These are phyloP conservation scores for Ligustrum vulgare DNA, from an alignment of 257 asterid genomes.

Conservation along the genomic window DNA sequence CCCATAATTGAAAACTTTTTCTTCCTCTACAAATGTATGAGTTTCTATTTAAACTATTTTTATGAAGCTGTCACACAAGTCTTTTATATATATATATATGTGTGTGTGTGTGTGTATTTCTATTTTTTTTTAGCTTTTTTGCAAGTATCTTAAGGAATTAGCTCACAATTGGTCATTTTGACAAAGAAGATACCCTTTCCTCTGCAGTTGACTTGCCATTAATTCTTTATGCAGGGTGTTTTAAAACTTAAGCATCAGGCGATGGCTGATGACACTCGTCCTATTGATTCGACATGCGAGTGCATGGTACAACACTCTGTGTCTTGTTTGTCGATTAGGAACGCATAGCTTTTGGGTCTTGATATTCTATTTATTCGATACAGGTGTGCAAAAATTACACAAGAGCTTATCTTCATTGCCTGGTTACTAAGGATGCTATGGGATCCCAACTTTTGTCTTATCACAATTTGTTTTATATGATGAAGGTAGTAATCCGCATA, in stretches of 20 bases:
- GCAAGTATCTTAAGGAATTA: neutral
- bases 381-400: slow-evolving; percentile 90
- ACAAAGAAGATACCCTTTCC: neutral
- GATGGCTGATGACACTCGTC: slow-evolving; percentile 81
- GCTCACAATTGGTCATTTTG: neutral
- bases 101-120: no score
- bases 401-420: slow-evolving; percentile 92
- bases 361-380: slow-evolving; percentile 11
- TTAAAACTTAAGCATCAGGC: slow-evolving; percentile 78
- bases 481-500: slow-evolving; percentile 54
- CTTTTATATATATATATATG: no score
- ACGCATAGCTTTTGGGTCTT: neutral
- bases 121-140: neutral
- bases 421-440: slow-evolving; percentile 96
- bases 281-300: slow-evolving; percentile 72
- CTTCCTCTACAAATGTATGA: no score
- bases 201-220: neutral
- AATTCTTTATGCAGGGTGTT: slow-evolving; percentile 71
- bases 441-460: slow-evolving; percentile 94
- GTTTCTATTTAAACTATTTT: neutral
- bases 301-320: slow-evolving; percentile 67
- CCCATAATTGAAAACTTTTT: no score
- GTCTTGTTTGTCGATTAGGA: slow-evolving; percentile 1
- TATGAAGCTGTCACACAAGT: neutral
- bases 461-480: slow-evolving; percentile 88